Evolutionary conservation across 768 basidiomycete species (phyloP).

Genomic region (Wakefieldia striispora): DNA sequence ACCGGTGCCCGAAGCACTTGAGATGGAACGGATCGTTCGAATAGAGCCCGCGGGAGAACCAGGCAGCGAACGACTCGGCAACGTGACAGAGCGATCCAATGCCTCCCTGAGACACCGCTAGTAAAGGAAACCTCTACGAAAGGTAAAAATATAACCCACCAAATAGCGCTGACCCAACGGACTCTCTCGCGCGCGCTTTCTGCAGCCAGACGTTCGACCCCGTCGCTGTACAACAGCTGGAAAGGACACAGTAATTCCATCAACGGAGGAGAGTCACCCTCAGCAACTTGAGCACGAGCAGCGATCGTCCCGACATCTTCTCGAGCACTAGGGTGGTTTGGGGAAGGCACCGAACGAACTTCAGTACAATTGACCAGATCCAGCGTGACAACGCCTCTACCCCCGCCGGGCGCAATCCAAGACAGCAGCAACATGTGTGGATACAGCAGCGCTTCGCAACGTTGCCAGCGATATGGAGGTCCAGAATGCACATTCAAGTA

Average conservation of each 20-base stretch:
- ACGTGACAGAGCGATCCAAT: slow-evolving; percentile 59
- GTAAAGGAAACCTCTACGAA: neutral
- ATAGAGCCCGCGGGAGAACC: slow-evolving; percentile 59
- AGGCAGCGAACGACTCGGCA: slow-evolving; percentile 42
- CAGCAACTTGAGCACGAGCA: slow-evolving; percentile 56
- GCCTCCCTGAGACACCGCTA: slow-evolving; percentile 58
- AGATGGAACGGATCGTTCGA: slow-evolving; percentile 62
- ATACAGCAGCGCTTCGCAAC: slow-evolving; percentile 79
- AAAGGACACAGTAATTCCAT: slow-evolving; percentile 84
- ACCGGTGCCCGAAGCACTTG: slow-evolving; percentile 31
- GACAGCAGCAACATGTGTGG: slow-evolving; percentile 82
- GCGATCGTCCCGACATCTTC: slow-evolving; percentile 89
- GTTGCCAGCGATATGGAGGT: slow-evolving; percentile 76
- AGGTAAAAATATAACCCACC: slow-evolving; percentile 45
- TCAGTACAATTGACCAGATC: slow-evolving; percentile 86
- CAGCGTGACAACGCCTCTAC: slow-evolving; percentile 80
- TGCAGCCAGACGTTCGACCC: slow-evolving; percentile 84
- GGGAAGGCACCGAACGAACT: slow-evolving; percentile 80
- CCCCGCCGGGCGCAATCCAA: slow-evolving; percentile 83
- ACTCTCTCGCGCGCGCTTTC: slow-evolving; percentile 85
- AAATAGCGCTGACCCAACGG: slow-evolving; percentile 89
- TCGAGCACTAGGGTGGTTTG: slow-evolving; percentile 72
- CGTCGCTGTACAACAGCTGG: slow-evolving; percentile 87
- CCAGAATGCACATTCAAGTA: slow-evolving; percentile 89
- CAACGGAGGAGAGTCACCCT: slow-evolving; percentile 44